These are phyloP conservation scores for Leonotis leonurus DNA, from an alignment of 257 asterid genomes.

Conservation along the genomic window DNA sequence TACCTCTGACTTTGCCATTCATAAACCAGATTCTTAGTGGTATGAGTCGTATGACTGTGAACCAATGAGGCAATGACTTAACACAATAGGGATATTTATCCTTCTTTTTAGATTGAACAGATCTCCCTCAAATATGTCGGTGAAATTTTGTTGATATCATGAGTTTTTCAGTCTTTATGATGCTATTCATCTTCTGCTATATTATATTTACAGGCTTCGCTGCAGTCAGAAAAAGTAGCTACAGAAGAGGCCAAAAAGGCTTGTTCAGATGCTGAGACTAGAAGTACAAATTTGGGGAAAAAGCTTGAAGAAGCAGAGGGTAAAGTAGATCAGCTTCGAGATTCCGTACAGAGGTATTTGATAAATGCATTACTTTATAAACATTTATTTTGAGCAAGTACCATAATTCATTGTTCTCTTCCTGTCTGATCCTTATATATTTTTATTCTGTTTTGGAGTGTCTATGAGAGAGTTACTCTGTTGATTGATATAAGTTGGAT, in stretches of 20 bases:
- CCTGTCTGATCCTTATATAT: background rate
- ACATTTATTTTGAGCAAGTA: background rate
- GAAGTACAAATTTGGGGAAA: slow-evolving; percentile 46
- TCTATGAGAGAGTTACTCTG: background rate
- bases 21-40: background rate
- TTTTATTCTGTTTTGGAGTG: background rate
- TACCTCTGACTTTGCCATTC: background rate
- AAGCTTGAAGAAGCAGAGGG: slow-evolving; percentile 69
- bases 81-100: background rate
- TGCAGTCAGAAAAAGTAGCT: slow-evolving; percentile 59
- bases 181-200: slow-evolving; percentile 3
- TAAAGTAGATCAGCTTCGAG: slow-evolving; percentile 76
- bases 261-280: slow-evolving; percentile 48
- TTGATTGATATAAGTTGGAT: background rate
- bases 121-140: background rate
- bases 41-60: too few species aligned
- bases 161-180: background rate
- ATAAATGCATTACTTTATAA: background rate
- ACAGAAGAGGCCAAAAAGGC: slow-evolving; percentile 67
- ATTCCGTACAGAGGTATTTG: slow-evolving; percentile 70
- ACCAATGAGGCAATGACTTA: background rate
- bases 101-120: background rate
- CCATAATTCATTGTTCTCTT: background rate
- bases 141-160: background rate
- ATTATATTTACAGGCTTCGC: slow-evolving; percentile 48